Evolutionary conservation across 768 basidiomycete species (phyloP).

Genomic region (Russula foetens): DNA sequence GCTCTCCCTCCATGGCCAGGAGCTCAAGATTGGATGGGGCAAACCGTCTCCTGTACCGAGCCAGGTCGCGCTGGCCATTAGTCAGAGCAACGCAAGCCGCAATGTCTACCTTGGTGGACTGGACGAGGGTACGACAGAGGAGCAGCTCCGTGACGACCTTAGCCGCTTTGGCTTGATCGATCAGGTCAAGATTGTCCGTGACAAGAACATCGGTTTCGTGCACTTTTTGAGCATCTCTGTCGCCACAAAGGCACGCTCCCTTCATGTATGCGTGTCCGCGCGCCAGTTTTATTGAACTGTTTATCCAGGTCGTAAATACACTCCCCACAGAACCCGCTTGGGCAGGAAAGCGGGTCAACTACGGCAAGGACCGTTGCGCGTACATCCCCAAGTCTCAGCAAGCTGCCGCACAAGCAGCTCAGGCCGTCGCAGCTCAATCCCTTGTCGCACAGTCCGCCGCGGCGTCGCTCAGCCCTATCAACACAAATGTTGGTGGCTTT

Average conservation of each 20-base stretch:
- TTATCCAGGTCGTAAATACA: slow-evolving; percentile 76
- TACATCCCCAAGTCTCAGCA: slow-evolving; percentile 96
- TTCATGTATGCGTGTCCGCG: neutral
- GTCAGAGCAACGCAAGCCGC: slow-evolving; percentile 85
- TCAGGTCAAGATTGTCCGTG: slow-evolving; percentile 98
- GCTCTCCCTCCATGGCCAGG: slow-evolving; percentile 85
- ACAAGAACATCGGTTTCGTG: slow-evolving; percentile 99
- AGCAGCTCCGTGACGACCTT: slow-evolving; percentile 84
- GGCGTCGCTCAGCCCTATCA: slow-evolving; percentile 28
- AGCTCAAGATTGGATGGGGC: slow-evolving; percentile 98
- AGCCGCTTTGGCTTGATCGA: slow-evolving; percentile 93
- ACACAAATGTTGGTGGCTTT: slow-evolving; percentile 25
- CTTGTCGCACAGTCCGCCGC: slow-evolving; percentile 45
- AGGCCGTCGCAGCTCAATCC: slow-evolving; percentile 80
- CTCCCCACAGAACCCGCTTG: slow-evolving; percentile 88
- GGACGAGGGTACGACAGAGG: slow-evolving; percentile 85
- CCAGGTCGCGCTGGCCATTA: slow-evolving; percentile 80
- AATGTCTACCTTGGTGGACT: slow-evolving; percentile 96
- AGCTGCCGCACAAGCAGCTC: slow-evolving; percentile 78
- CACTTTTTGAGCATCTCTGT: slow-evolving; percentile 94
- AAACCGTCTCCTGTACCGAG: slow-evolving; percentile 86
- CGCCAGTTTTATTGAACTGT: neutral
- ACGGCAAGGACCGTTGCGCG: slow-evolving; percentile 97
- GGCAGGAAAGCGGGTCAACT: slow-evolving; percentile 95
- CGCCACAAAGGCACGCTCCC: slow-evolving; percentile 66